Evolutionary conservation across 75 land plant species (phyloP).

Genomic region (Picea sitchensis): DNA sequence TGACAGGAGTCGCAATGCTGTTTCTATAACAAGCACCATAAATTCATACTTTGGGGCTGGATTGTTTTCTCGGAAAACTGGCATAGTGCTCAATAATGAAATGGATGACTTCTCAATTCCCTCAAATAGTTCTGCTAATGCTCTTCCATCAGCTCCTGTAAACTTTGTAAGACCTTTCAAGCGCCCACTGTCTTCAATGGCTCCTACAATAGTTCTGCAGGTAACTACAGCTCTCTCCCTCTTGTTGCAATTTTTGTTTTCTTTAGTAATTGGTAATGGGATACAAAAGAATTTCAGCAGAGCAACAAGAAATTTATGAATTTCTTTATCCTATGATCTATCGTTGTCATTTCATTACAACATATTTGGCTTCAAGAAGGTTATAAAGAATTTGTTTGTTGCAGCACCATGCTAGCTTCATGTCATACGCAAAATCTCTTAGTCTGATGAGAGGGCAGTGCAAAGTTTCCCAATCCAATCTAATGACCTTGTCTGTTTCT

Average conservation of each 20-base stretch:
- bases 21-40: slow-evolving; percentile 79
- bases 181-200: slow-evolving; percentile 86
- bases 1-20: slow-evolving; percentile 63
- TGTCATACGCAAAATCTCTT: background rate
- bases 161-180: slow-evolving; percentile 74
- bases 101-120: slow-evolving; percentile 94
- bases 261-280: background rate
- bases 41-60: slow-evolving; percentile 70
- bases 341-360: background rate
- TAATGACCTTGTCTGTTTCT: background rate
- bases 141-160: slow-evolving; percentile 51
- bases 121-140: slow-evolving; percentile 9
- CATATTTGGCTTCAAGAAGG: background rate
- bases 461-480: background rate
- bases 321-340: background rate
- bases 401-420: background rate
- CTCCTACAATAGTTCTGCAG: slow-evolving; percentile 73
- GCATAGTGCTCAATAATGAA: slow-evolving; percentile 84
- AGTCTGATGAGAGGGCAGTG: background rate
- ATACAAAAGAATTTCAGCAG: background rate
- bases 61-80: slow-evolving; percentile 61
- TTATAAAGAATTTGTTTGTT: background rate
- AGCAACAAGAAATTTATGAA: background rate
- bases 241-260: background rate
- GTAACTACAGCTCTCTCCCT: slow-evolving; percentile 21